Base-by-base conservation (phyloP, 2,329 filamentous ascomycete species). In the Monilinia fructicola region DNA sequence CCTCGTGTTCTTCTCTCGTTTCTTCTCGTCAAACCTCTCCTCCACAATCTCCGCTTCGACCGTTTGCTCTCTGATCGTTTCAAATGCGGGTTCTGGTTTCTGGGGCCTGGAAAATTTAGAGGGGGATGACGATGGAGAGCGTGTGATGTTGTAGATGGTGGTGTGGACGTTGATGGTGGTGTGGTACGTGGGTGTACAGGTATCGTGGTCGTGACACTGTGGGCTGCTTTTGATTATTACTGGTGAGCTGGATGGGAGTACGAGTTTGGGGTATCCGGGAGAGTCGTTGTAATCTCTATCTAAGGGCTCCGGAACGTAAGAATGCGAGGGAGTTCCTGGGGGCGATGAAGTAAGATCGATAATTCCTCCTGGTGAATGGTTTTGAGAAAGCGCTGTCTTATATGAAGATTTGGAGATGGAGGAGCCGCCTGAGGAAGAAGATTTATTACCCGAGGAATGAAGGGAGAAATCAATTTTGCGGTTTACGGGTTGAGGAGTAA, bases 341-440 rank as follows among this genome's bases (percentile, higher is more conserved):
- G 64, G 35, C 1, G 64, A 58, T 28, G 63, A 65, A 5, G 54
- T 61, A 6, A 65, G 55, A 44, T 65, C 55, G 28, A 65, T 65
- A 16, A 65, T 16, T 21, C 44, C 23, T 7, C 58, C 58, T 14
- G 58, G 44, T 16, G 58, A 61, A 5, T 40, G 23, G 4, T 26
- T 65, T n/a, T 60, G 55, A 1, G 46, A 66, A 54, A 46, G 55
- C 2, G 64, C 64, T 9, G 64, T 66, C 16, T 61, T 66, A 23
- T 66, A 66, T 21, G 44, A 62, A 12, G 64, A 63, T 14, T 28
- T 50, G n/a, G 58, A 61, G 44, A 50, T 12, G 9, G 58, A 61
- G 23, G 54, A 60, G 54, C 31, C 38, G 12, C n/a, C 26, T 1
- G 64, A 67, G 11, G 65, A 63, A 40, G 50, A 55, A 16, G 65